A percentile compares a stretch with the other conserved stretches of the same genome.
These are phyloP conservation scores for Verticillium klebahnii DNA, from an alignment of 2,329 filamentous ascomycete genomes.

Conservation along the genomic window DNA sequence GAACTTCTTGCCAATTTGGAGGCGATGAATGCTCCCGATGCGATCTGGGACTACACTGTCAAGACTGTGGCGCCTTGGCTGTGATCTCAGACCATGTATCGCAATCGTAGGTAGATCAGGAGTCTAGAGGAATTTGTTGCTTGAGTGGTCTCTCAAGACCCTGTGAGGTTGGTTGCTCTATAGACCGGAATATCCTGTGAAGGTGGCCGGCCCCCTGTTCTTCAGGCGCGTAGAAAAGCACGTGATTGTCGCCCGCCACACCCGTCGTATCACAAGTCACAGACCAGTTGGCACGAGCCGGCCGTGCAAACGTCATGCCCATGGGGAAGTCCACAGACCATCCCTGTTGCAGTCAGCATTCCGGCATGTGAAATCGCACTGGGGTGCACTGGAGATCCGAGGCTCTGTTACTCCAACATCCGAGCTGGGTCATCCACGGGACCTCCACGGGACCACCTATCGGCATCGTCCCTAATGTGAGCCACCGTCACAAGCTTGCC, in stretches of 20 bases:
- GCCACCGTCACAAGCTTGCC: slow-evolving; percentile 1
- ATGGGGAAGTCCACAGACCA: background rate
- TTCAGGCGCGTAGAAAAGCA: background rate
- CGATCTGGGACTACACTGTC: background rate
- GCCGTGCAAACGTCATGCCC: background rate
- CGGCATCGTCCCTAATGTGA: background rate
- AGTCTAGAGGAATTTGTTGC: too few species aligned
- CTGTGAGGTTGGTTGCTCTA: too few species aligned
- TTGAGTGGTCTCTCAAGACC: too few species aligned
- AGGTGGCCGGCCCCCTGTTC: too few species aligned
- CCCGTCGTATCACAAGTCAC: background rate
- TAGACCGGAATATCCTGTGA: too few species aligned
- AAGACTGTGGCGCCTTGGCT: background rate
- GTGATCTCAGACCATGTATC: too few species aligned
- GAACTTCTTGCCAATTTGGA: background rate
- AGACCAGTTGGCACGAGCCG: background rate
- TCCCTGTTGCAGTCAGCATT: background rate
- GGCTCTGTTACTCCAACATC: slow-evolving; percentile 1
- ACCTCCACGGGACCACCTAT: background rate
- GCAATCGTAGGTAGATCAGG: too few species aligned
- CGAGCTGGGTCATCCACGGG: slow-evolving; percentile 1
- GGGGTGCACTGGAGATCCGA: background rate
- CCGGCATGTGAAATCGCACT: slow-evolving; percentile 5
- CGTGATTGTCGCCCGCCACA: background rate
- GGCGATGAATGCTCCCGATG: background rate